These are phyloP conservation scores for Aspergillus fischeri DNA, from an alignment of 2,329 filamentous ascomycete genomes.

Conservation along the genomic window DNA sequence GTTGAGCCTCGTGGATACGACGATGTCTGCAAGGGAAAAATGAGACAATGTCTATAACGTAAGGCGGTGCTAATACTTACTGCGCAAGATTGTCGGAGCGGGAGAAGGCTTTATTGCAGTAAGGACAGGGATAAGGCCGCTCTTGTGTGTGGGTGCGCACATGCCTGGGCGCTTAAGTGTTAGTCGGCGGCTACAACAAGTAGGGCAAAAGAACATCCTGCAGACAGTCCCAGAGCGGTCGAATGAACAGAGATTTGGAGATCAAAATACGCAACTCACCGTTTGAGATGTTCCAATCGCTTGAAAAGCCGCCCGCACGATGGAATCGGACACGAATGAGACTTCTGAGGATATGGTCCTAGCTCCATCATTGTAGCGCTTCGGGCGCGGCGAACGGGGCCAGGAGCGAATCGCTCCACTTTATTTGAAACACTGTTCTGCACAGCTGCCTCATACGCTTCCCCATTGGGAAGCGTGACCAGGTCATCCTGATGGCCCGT, in stretches of 20 bases:
- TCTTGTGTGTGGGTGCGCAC: conserved; percentile 99
- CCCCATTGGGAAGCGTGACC: conserved; percentile 59
- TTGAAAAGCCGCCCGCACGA: conserved; percentile 97
- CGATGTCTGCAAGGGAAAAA: conserved; percentile 51
- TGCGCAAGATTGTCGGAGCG: conserved; percentile 98
- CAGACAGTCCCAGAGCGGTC: conserved; percentile 23
- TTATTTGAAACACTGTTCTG: conserved; percentile 57
- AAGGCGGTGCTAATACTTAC: conserved; percentile 51
- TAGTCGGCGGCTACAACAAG: conserved; percentile 50
- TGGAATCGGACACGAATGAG: conserved; percentile 97
- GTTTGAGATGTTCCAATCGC: conserved; percentile 97
- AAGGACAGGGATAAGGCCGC: conserved; percentile 93
- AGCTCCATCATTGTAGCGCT: conserved; percentile 96
- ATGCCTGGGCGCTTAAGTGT: conserved; percentile 64
- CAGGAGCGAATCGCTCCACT: conserved; percentile 53
- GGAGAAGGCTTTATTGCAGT: conserved; percentile 98
- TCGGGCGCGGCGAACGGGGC: conserved; percentile 80
- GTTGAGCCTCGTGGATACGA: conserved; percentile 74
- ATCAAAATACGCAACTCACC: conserved; percentile 59
- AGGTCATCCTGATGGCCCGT: conserved; percentile 66
- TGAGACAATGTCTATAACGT: conserved; percentile 30
- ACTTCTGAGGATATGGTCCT: conserved; percentile 94
- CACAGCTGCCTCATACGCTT: conserved; percentile 52
- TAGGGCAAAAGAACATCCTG: conserved; percentile 36
- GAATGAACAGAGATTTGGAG: conserved; percentile 16